phyloP scores from a whole-genome alignment of 78 protist species.

The Dictyostelium brefeldianum region DNA sequence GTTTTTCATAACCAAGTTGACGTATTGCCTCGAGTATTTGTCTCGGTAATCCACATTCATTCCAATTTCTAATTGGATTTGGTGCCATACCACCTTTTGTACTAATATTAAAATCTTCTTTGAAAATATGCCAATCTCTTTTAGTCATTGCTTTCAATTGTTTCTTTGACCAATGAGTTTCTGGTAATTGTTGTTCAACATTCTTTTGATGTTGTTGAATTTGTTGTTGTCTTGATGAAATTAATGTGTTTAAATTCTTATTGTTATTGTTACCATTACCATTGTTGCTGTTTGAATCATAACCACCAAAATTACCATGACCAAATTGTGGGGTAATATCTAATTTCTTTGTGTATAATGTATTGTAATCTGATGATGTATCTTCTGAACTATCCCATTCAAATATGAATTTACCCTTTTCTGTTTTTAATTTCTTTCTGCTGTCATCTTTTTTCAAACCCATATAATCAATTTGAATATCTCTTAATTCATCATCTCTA shows the following conservation, averaged over 20 bases:
- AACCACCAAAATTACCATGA: slow-evolving; percentile 87
- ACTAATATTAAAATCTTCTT: slow-evolving; percentile 95
- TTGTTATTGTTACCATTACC: not conserved
- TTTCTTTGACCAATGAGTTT: slow-evolving; percentile 96
- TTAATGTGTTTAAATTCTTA: not conserved
- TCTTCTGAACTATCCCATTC: slow-evolving; percentile 94
- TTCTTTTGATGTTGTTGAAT: not conserved
- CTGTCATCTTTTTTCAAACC: slow-evolving; percentile 39
- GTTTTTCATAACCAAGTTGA: slow-evolving; percentile 87
- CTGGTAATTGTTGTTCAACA: slow-evolving; percentile 7
- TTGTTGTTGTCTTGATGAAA: not conserved
- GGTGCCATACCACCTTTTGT: slow-evolving; percentile 91
- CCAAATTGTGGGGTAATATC: slow-evolving; percentile 85
- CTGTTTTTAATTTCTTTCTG: slow-evolving; percentile 72
- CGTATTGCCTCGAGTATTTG: slow-evolving; percentile 67
- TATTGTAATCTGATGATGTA: slow-evolving; percentile 83
- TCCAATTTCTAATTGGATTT: slow-evolving; percentile 85
- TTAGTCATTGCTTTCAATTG: slow-evolving; percentile 92
- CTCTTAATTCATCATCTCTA: slow-evolving; percentile 31
- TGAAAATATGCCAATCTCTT: slow-evolving; percentile 98
- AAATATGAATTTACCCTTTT: slow-evolving; percentile 74
- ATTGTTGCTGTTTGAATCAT: not conserved
- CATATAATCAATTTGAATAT: slow-evolving; percentile 43
- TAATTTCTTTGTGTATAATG: slow-evolving; percentile 61
- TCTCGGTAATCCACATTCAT: slow-evolving; percentile 55